These are phyloP conservation scores for Chionographis japonica DNA, from an alignment of 106 monocot genomes.

Conservation along the genomic window DNA sequence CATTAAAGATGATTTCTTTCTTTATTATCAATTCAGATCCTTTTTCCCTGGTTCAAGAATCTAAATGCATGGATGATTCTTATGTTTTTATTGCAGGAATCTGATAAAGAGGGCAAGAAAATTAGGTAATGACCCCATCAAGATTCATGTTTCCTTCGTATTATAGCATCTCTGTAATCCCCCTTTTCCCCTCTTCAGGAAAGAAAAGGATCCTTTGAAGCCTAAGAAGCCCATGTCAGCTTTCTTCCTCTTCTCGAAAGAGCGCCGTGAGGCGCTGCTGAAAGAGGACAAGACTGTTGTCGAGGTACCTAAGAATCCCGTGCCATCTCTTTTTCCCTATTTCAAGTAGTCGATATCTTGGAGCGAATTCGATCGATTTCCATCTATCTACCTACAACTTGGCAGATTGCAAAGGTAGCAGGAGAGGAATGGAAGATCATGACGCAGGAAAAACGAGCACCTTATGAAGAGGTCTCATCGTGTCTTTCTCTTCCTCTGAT, in stretches of 20 bases:
- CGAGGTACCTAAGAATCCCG: slow-evolving; percentile 33
- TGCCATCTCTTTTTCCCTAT: neutral
- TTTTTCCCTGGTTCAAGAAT: neutral
- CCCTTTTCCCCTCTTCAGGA: slow-evolving; percentile 26
- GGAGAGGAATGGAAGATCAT: slow-evolving; percentile 95
- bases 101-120: slow-evolving; percentile 44
- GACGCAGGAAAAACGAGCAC: slow-evolving; percentile 47
- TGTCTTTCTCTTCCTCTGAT: neutral
- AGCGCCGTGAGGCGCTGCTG: slow-evolving; percentile 39
- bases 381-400: slow-evolving; percentile 1
- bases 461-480: slow-evolving; percentile 50
- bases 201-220: slow-evolving; percentile 87
- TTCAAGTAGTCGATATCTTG: neutral
- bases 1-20: neutral
- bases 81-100: slow-evolving; percentile 31
- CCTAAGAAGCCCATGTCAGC: slow-evolving; percentile 79
- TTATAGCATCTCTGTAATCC: neutral
- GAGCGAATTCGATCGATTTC: neutral
- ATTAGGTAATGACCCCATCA: slow-evolving; percentile 13
- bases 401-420: slow-evolving; percentile 74
- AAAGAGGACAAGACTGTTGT: slow-evolving; percentile 54
- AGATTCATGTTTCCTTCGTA: neutral
- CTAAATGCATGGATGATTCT: neutral
- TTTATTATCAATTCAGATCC: too few species aligned
- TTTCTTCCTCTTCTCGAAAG: slow-evolving; percentile 67